Base-by-base conservation (phyloP, 257 asterid genomes). In the Schizonepeta tenuifolia region DNA sequence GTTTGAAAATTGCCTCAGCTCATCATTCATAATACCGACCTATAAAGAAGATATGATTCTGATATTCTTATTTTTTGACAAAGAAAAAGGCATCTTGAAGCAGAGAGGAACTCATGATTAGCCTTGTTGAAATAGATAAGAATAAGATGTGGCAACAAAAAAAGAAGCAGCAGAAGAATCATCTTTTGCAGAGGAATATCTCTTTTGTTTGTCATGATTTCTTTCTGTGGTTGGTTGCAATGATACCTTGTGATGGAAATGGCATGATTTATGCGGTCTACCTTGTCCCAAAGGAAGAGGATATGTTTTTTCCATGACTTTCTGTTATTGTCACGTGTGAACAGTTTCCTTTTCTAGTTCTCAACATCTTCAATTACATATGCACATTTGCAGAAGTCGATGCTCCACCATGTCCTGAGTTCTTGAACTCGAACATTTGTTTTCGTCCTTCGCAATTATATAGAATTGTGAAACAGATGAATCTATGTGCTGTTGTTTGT, bases 261-360 rank as follows among this genome's bases (percentile, higher is more conserved):
- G 26, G 2, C 26, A 24, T 24, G 26, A 24, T 24, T 24, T 24
- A 24, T 24, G 26, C 26, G 26, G 26, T 24, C 26, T 24, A 24
- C 26, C 50, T 44, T 44, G n/a, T 44, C 17, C 50, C 3, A 44
- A 44, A 11, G 15, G 50, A 11, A 4, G 44, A 58, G 38, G 41
- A 6, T 26, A 64, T 64, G 69, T 3, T 65, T 46, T 28, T 65
- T 53, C 51, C 26, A 65, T 46, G 11, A 31, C 44, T 46, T 67
- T 49, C 31, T 54, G 53, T 51, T 28, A 4, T 46, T 46, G 51
- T 46, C 51, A 46, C 51, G n/a, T 14, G n/a, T 46, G 51, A 46
- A 13, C 2, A 18, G n/a, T 46, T 46, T n/a, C 20, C 18, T 22
- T 57, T 28, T 13, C 11, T 28, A 13, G 46, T 24, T 70, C 18